These are phyloP conservation scores for Syncephalastrum monosporum DNA, from an alignment of 371 early-diverging fungal species.

Conservation along the genomic window DNA sequence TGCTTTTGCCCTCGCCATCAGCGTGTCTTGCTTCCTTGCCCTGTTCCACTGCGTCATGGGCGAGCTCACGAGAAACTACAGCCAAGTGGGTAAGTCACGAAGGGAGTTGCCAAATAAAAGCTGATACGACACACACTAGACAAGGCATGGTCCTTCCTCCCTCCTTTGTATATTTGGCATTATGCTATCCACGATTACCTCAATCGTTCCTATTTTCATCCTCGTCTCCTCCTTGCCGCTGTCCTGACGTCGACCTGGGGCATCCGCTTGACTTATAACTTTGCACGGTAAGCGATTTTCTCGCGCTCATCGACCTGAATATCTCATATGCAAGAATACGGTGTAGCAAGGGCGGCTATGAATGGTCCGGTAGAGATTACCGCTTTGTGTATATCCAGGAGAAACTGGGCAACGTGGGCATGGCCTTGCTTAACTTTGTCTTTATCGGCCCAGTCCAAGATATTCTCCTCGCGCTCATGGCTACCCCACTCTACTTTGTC, in stretches of 20 bases:
- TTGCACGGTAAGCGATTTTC: conserved; percentile 41
- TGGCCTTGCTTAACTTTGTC: conserved; percentile 71
- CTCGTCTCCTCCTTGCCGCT: conserved; percentile 50
- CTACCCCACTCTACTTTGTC: conserved; percentile 60
- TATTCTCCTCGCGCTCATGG: conserved; percentile 60
- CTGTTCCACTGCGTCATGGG: conserved; percentile 27
- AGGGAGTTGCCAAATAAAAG: not conserved
- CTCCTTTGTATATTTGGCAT: conserved; percentile 59
- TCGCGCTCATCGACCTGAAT: conserved; percentile 4
- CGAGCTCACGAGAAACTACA: conserved; percentile 43
- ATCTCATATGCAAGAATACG: not conserved
- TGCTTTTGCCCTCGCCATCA: conserved; percentile 24
- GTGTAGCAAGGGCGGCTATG: conserved; percentile 77
- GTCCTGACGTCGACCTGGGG: conserved; percentile 75
- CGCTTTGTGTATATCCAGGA: conserved; percentile 66
- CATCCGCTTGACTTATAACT: conserved; percentile 77
- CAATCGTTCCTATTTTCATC: conserved; percentile 26
- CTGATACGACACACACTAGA: conserved; percentile 32
- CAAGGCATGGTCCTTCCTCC: conserved; percentile 72
- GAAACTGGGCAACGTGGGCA: conserved; percentile 41
- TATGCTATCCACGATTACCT: conserved; percentile 52
- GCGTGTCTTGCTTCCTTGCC: conserved; percentile 12
- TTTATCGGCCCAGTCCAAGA: conserved; percentile 80
- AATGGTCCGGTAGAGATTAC: conserved; percentile 68
- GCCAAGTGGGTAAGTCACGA: conserved; percentile 47